These are phyloP conservation scores for Bipolaris victoriae DNA, from an alignment of 2,329 filamentous ascomycete species.

Conservation along the genomic window DNA sequence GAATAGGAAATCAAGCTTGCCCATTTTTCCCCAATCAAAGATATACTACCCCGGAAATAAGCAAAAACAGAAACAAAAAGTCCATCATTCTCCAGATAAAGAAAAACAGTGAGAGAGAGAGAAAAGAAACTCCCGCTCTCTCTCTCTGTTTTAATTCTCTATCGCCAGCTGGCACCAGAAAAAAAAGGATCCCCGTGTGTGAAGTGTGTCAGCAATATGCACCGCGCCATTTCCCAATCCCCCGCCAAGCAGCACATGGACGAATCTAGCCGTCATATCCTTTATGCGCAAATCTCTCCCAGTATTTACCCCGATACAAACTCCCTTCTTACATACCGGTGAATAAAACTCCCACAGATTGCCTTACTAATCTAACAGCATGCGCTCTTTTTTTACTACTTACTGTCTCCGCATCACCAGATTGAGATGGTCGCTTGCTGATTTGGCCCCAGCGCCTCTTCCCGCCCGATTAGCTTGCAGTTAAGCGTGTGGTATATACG, in stretches of 20 bases:
- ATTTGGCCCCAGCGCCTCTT: too few species aligned
- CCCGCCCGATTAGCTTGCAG: too few species aligned
- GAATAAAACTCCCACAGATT: too few species aligned
- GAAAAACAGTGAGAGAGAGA: too few species aligned
- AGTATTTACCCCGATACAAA: too few species aligned
- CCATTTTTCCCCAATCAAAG: too few species aligned
- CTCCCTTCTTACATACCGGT: not conserved
- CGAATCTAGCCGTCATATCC: constrained; percentile 21
- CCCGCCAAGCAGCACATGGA: not conserved
- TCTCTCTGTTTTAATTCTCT: not conserved
- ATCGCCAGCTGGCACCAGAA: constrained; percentile 23
- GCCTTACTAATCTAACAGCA: too few species aligned
- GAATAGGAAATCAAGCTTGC: too few species aligned
- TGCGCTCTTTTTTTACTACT: too few species aligned
- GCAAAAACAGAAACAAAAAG: constrained; percentile 20
- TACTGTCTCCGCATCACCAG: too few species aligned
- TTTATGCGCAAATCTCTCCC: constrained; percentile 16
- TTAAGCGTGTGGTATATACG: too few species aligned
- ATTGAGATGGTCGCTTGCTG: too few species aligned
- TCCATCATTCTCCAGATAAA: not conserved
- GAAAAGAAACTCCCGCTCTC: not conserved
- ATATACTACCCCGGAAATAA: constrained; percentile 6
- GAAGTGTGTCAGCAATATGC: constrained; percentile 2
- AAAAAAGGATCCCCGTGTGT: not conserved
- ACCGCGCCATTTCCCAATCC: not conserved